Conservation (phyloP, 1,284 basidiomycete genomes). For the Mycena sp. region DNA sequence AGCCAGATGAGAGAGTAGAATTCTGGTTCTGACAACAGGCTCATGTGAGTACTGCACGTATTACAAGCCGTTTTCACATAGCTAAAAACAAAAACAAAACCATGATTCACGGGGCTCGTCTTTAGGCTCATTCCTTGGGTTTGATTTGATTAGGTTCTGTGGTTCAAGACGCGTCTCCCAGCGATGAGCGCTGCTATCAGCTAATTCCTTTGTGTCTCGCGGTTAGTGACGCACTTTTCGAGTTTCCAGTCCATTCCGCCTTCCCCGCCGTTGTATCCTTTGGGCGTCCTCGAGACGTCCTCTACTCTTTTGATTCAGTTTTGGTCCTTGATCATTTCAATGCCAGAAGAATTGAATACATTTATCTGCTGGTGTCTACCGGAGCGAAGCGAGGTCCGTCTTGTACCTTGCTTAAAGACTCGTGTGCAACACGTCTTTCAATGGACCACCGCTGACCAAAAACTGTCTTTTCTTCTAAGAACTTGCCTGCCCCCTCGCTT, state of each 20-base stretch:
- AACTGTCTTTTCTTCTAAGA: slow-evolving; percentile 2
- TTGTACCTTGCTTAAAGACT: no score
- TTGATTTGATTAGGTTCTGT: slow-evolving; percentile 2
- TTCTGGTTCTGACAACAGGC: slow-evolving; percentile 1
- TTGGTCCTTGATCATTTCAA: slow-evolving; percentile 4
- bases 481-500: not conserved
- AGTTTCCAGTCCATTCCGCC: not conserved
- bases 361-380: not conserved
- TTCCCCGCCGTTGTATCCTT: slow-evolving; percentile 5
- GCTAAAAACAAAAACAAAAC: slow-evolving; percentile 5
- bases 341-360: slow-evolving; percentile 6
- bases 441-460: slow-evolving; percentile 7
- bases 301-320: slow-evolving; percentile 5
- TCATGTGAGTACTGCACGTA: slow-evolving; percentile 7
- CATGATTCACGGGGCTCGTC: not conserved
- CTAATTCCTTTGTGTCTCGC: no score
- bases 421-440: slow-evolving; percentile 1
- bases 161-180: not conserved
- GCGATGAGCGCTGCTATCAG: not conserved
- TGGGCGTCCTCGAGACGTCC: not conserved
- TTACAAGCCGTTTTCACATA: slow-evolving; percentile 9
- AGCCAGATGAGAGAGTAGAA: slow-evolving; percentile 5
- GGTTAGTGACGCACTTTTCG: no score
- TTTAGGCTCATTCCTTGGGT: not conserved
- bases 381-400: not conserved